Evolutionary conservation across 352 stramenopile genomes (phyloP).

Genomic region (Thalassiosira exigua): DNA sequence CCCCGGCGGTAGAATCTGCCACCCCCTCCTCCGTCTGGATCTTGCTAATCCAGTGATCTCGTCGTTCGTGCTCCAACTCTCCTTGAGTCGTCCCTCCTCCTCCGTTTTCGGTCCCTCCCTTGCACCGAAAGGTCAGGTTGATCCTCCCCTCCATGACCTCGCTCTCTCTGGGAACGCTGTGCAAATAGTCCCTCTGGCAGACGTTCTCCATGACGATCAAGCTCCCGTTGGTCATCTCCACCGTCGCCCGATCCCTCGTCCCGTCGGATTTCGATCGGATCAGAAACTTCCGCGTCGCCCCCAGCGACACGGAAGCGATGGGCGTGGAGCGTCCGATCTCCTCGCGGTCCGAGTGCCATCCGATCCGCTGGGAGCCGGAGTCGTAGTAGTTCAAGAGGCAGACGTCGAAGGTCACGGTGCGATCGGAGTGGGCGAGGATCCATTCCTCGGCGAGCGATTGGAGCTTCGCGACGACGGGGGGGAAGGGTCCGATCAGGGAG

Average conservation of each 20-base stretch:
- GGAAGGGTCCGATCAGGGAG: slow-evolving; percentile 33
- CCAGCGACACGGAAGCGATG: slow-evolving; percentile 69
- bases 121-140: slow-evolving; percentile 79
- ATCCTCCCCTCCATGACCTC: slow-evolving; percentile 59
- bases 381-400: slow-evolving; percentile 80
- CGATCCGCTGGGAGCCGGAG: slow-evolving; percentile 65
- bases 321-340: slow-evolving; percentile 70
- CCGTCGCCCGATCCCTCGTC: slow-evolving; percentile 39
- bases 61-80: slow-evolving; percentile 62
- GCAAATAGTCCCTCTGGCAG: slow-evolving; percentile 70
- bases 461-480: slow-evolving; percentile 32
- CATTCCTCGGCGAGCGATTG: slow-evolving; percentile 48
- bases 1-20: slow-evolving; percentile 38
- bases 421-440: slow-evolving; percentile 46
- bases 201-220: slow-evolving; percentile 74
- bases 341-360: slow-evolving; percentile 78
- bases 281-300: slow-evolving; percentile 59
- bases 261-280: slow-evolving; percentile 65
- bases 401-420: slow-evolving; percentile 69
- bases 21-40: slow-evolving; percentile 40
- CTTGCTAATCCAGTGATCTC: slow-evolving; percentile 63
- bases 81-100: slow-evolving; percentile 32
- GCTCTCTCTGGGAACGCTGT: slow-evolving; percentile 62
- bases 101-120: slow-evolving; percentile 29
- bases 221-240: slow-evolving; percentile 60